A percentile compares a stretch with the other conserved stretches of the same genome.
phyloP scores from a whole-genome alignment of 2,329 filamentous ascomycete species.

The Gnomoniopsis smithogilvyi region DNA sequence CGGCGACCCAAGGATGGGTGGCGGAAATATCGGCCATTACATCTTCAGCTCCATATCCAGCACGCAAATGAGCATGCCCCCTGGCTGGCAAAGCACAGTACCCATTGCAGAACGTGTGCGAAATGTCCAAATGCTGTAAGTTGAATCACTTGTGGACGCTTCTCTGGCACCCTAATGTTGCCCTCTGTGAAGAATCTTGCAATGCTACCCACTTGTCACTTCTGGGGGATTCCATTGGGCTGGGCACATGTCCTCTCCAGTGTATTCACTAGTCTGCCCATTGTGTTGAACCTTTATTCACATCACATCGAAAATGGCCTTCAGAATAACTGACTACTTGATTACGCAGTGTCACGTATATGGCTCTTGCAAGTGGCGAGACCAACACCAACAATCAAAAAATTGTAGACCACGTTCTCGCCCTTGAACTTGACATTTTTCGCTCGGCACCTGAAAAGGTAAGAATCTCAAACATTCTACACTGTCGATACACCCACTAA shows the following conservation, averaged over 20 bases:
- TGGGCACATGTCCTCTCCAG: not conserved
- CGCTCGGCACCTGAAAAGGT: slow-evolving; percentile 47
- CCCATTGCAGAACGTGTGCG: slow-evolving; percentile 29
- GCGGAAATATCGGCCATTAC: slow-evolving; percentile 33
- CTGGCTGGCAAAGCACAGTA: slow-evolving; percentile 32
- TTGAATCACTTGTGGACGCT: not conserved
- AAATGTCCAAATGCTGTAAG: slow-evolving; percentile 35
- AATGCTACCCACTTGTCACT: not conserved
- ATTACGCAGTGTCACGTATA: slow-evolving; percentile 46
- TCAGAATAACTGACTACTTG: not conserved
- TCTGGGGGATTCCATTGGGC: not conserved
- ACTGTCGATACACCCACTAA: slow-evolving; percentile 19
- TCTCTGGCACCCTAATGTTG: not conserved
- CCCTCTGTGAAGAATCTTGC: not conserved
- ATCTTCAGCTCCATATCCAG: slow-evolving; percentile 35
- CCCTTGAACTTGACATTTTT: slow-evolving; percentile 47
- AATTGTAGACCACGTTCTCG: slow-evolving; percentile 39
- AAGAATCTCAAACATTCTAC: slow-evolving; percentile 18
- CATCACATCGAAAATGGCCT: not conserved
- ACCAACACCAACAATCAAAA: slow-evolving; percentile 34
- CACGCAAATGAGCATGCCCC: slow-evolving; percentile 7
- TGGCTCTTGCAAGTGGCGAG: slow-evolving; percentile 37
- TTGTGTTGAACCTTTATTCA: not conserved
- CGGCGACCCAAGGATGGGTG: slow-evolving; percentile 16
- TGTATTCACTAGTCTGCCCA: not conserved